A percentile compares a stretch with the other conserved stretches of the same genome.
Conservation (phyloP, 306 rosid genomes). For the Parietaria judaica region DNA sequence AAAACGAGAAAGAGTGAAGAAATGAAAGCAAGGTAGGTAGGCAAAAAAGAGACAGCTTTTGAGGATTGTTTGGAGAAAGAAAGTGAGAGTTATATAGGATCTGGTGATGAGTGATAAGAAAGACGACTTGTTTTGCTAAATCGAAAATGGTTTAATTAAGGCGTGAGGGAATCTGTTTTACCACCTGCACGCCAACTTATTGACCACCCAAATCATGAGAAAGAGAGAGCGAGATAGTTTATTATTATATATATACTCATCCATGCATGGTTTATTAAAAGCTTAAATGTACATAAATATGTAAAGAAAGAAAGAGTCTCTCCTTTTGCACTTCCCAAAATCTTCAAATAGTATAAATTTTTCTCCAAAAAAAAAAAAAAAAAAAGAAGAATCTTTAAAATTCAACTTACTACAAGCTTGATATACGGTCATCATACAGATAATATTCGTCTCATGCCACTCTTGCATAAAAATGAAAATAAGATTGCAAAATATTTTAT, state of each 20-base stretch:
- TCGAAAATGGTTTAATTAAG: slow-evolving; percentile 51
- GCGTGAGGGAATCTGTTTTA: slow-evolving; percentile 86
- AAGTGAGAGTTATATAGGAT: slow-evolving; percentile 65
- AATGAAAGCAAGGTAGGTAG: slow-evolving; percentile 8
- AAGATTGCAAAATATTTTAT: too few species aligned
- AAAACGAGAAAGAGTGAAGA: background rate
- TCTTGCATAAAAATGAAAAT: too few species aligned
- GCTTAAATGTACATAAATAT: background rate
- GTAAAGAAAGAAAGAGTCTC: background rate
- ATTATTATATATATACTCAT: background rate
- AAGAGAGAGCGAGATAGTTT: slow-evolving; percentile 20
- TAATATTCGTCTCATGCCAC: too few species aligned
- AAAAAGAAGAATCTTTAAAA: background rate
- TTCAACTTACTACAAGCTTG: too few species aligned
- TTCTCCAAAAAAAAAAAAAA: background rate
- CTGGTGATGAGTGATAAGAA: slow-evolving; percentile 45
- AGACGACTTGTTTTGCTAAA: slow-evolving; percentile 5
- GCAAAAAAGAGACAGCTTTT: slow-evolving; percentile 12
- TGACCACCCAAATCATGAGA: slow-evolving; percentile 81
- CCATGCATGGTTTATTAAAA: background rate
- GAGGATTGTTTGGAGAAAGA: slow-evolving; percentile 14
- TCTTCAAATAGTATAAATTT: background rate
- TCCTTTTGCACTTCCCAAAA: slow-evolving; percentile 45
- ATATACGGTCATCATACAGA: background rate
- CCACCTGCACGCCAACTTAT: slow-evolving; percentile 81